Evolutionary conservation across 306 rosid genomes (phyloP).

Genomic region (Cucurbita ficifolia): DNA sequence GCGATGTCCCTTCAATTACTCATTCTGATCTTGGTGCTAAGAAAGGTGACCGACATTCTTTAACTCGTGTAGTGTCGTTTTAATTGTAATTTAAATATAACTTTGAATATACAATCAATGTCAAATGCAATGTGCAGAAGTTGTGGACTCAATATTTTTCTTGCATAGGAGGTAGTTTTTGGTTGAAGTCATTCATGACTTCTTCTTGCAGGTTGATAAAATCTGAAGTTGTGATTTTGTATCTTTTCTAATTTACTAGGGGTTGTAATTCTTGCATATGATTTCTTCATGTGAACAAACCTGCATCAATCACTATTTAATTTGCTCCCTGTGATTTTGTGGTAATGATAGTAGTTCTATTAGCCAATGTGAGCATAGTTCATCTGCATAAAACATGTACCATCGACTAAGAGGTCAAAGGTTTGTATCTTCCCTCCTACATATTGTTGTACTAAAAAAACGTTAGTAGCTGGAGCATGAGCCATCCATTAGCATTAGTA

Average conservation of each 20-base stretch:
- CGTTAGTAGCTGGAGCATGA: not conserved
- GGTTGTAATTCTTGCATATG: not conserved
- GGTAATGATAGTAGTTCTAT: not conserved
- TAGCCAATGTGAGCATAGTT: no score
- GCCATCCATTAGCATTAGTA: not conserved
- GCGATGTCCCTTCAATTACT: conserved; percentile 29
- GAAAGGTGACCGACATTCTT: conserved; percentile 24
- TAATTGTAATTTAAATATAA: not conserved
- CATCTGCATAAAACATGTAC: no score
- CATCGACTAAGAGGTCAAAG: no score
- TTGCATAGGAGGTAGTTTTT: not conserved
- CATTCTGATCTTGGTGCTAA: conserved; percentile 56
- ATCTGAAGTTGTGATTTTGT: not conserved
- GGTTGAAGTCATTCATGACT: not conserved
- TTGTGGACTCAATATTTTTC: not conserved
- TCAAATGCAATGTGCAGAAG: not conserved
- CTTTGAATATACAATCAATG: not conserved
- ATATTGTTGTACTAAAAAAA: no score
- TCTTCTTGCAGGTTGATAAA: not conserved
- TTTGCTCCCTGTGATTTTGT: not conserved
- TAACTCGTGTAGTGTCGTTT: not conserved
- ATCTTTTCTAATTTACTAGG: not conserved
- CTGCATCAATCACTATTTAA: not conserved
- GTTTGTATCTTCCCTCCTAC: no score
- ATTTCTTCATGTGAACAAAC: not conserved